Conservation (phyloP, 192 early-diverging fungal genomes). For the Backusella liffmaniae region DNA sequence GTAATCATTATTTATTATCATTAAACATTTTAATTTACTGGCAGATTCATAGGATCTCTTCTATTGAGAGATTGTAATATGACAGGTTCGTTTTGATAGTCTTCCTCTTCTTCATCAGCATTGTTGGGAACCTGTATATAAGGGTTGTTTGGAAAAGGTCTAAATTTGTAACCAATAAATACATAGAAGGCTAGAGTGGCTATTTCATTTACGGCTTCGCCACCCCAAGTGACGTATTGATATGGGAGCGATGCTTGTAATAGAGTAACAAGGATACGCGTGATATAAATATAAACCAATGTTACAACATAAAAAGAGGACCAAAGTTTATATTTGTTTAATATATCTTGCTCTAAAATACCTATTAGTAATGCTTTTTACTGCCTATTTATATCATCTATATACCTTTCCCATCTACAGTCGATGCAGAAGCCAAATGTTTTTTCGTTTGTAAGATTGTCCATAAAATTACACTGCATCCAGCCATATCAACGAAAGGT, state of each 20-base stretch:
- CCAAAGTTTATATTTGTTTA: conserved; percentile 54
- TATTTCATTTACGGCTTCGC: conserved; percentile 45
- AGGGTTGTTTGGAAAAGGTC: conserved; percentile 49
- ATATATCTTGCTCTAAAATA: conserved; percentile 38
- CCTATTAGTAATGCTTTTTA: background rate
- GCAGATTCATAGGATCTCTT: background rate
- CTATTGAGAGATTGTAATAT: background rate
- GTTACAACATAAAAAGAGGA: conserved; percentile 53
- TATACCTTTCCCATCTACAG: conserved; percentile 53
- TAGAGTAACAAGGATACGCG: conserved; percentile 45
- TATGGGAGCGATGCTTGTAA: conserved; percentile 48
- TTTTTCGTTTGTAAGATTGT: conserved; percentile 53
- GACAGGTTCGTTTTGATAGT: background rate
- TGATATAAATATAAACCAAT: conserved; percentile 50
- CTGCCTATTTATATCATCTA: background rate
- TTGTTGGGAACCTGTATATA: conserved; percentile 29
- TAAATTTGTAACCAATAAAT: conserved; percentile 54
- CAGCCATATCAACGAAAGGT: conserved; percentile 46
- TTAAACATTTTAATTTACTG: background rate
- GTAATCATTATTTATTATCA: background rate
- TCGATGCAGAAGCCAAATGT: conserved; percentile 42
- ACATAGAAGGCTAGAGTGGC: conserved; percentile 49
- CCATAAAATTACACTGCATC: conserved; percentile 47
- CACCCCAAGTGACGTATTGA: conserved; percentile 51
- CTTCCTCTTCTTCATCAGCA: background rate